These are phyloP conservation scores for Pseudohyphozyma bogoriensis DNA, from an alignment of 768 basidiomycete species.

Conservation along the genomic window DNA sequence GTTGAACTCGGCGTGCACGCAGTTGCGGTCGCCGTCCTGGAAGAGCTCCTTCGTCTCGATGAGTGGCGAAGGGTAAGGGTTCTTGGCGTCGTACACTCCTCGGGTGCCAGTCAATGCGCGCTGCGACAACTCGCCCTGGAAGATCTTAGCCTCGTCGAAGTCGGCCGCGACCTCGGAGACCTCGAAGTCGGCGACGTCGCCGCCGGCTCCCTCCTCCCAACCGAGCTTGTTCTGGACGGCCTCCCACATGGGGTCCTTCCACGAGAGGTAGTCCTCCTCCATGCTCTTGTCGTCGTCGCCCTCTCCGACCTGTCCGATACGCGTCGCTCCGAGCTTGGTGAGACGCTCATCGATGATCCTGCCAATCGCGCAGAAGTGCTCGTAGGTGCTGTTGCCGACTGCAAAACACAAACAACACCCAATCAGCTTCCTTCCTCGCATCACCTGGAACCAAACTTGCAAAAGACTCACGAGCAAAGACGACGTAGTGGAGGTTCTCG, in stretches of 20 bases:
- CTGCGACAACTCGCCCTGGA: slow-evolving; percentile 89
- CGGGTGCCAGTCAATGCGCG: slow-evolving; percentile 85
- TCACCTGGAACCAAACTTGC: not conserved
- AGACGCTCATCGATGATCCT: slow-evolving; percentile 65
- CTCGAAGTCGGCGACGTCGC: slow-evolving; percentile 84
- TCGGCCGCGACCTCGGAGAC: slow-evolving; percentile 66
- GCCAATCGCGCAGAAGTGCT: slow-evolving; percentile 89
- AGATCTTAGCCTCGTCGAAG: slow-evolving; percentile 71
- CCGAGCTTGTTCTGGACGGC: slow-evolving; percentile 68
- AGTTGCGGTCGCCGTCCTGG: slow-evolving; percentile 66
- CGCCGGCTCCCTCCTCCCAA: slow-evolving; percentile 93
- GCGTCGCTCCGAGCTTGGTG: slow-evolving; percentile 64
- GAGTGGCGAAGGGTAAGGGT: slow-evolving; percentile 85
- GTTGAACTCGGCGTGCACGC: slow-evolving; percentile 86
- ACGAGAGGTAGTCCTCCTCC: slow-evolving; percentile 98
- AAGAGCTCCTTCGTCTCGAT: slow-evolving; percentile 72
- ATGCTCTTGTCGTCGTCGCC: slow-evolving; percentile 99
- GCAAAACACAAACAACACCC: too few relatives aligned
- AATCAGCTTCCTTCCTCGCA: not conserved
- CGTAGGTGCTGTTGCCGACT: slow-evolving; percentile 66
- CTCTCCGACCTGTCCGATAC: slow-evolving; percentile 83
- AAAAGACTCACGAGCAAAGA: slow-evolving; percentile 59
- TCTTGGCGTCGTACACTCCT: slow-evolving; percentile 96
- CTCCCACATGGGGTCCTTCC: slow-evolving; percentile 98
- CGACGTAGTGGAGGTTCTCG: slow-evolving; percentile 80